phyloP scores from a whole-genome alignment of 805 yeast species.

The Schwanniomyces occidentalis region DNA sequence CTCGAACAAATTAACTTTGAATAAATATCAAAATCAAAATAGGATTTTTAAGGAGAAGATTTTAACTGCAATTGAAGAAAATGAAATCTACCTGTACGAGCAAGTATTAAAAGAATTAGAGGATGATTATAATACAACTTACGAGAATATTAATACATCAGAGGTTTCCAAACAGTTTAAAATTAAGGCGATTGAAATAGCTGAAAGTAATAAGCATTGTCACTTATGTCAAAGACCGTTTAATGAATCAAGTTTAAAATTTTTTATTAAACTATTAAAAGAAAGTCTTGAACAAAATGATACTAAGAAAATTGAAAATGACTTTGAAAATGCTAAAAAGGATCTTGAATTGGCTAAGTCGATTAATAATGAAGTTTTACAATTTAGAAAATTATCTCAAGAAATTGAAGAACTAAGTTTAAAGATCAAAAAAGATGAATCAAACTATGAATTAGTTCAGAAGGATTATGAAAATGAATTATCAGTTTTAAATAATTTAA shows the following conservation, averaged over 20 bases:
- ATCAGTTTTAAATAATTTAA: constrained; percentile 6
- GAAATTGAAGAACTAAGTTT: constrained; percentile 12
- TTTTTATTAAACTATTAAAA: constrained; percentile 28
- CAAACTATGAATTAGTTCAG: constrained; percentile 3
- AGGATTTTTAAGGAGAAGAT: constrained; percentile 15
- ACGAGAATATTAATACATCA: constrained; percentile 65
- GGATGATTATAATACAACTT: constrained; percentile 57
- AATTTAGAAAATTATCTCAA: constrained; percentile 21
- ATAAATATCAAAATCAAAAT: constrained; percentile 7
- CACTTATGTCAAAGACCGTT: constrained; percentile 72
- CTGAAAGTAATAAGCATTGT: constrained; percentile 60
- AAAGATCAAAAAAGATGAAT: constrained; percentile 1
- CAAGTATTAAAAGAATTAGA: constrained; percentile 55
- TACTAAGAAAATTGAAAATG: constrained; percentile 26
- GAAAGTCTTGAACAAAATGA: constrained; percentile 29
- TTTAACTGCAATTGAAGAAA: constrained; percentile 25
- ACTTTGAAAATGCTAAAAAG: constrained; percentile 28
- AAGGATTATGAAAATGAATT: constrained; percentile 1
- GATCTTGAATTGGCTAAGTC: constrained; percentile 32
- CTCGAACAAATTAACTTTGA: neutral
- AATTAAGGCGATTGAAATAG: constrained; percentile 63
- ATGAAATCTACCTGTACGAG: constrained; percentile 53
- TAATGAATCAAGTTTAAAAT: constrained; percentile 36
- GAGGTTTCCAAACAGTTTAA: constrained; percentile 73
- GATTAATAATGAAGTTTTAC: constrained; percentile 28